Evolutionary conservation across 129 eudicot genomes (phyloP).

Genomic region (Deinandra increscens): DNA sequence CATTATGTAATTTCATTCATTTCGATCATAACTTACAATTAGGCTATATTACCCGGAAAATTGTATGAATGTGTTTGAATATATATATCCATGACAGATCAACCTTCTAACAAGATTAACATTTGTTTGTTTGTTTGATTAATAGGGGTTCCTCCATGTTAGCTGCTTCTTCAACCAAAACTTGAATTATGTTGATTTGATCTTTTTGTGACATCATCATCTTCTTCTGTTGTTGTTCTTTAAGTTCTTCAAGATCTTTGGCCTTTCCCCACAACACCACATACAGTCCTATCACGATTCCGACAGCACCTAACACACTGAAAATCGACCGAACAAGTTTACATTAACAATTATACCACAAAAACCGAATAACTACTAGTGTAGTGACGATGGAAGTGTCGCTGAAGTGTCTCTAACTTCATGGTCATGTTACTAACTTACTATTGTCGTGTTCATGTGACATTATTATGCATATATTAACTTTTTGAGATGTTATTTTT

Average conservation of each 20-base stretch:
- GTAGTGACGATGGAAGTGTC: neutral
- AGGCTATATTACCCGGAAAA: neutral
- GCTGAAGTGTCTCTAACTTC: neutral
- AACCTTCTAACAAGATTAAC: neutral
- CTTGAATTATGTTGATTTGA: conserved; percentile 23
- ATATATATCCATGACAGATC: neutral
- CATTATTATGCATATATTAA: neutral
- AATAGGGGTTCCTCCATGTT: conserved; percentile 60
- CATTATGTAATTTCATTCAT: neutral
- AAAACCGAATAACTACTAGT: neutral
- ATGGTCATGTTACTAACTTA: neutral
- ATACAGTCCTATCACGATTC: conserved; percentile 63
- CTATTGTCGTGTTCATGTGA: neutral
- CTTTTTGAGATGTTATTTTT: no score
- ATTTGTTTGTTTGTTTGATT: conserved; percentile 20
- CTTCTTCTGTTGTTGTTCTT: conserved; percentile 26
- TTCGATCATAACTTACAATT: conserved; percentile 15
- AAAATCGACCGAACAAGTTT: neutral
- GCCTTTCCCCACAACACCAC: conserved; percentile 80
- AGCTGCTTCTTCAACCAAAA: conserved; percentile 37
- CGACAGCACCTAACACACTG: conserved; percentile 62
- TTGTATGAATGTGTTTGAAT: neutral
- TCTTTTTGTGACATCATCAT: conserved; percentile 18
- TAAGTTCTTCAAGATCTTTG: conserved; percentile 43
- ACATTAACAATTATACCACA: neutral